phyloP scores from a whole-genome alignment of 2,329 filamentous ascomycete genomes.

The Xylaria sp. region DNA sequence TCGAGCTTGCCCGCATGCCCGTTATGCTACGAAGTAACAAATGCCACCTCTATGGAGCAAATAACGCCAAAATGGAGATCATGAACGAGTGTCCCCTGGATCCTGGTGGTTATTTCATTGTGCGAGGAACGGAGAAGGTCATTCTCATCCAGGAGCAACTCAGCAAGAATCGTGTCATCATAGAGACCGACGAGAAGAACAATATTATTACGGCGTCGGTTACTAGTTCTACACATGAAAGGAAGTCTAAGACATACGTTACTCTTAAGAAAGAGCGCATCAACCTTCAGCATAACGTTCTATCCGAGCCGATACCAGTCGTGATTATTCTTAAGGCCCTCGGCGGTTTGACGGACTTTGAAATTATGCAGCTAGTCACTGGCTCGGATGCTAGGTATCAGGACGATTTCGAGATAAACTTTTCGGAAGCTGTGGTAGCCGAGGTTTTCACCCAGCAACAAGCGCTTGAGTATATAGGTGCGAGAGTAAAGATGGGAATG shows the following conservation, averaged over 20 bases:
- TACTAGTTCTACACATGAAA: conserved; percentile 95
- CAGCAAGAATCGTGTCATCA: conserved; percentile 98
- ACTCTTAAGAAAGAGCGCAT: conserved; percentile 92
- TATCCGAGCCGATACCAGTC: conserved; percentile 93
- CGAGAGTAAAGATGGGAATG: conserved; percentile 85
- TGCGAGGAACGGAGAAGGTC: conserved; percentile 97
- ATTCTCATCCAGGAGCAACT: conserved; percentile 98
- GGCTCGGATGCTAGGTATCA: conserved; percentile 89
- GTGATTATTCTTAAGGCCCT: conserved; percentile 92
- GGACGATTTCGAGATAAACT: conserved; percentile 93
- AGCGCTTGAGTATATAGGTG: conserved; percentile 89
- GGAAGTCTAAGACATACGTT: conserved; percentile 98
- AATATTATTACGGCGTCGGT: conserved; percentile 94
- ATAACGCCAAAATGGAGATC: conserved; percentile 84
- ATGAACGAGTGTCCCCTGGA: conserved; percentile 97
- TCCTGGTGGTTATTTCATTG: conserved; percentile 96
- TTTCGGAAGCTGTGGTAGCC: conserved; percentile 85
- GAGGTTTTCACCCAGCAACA: conserved; percentile 93
- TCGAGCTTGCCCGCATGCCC: conserved; percentile 87
- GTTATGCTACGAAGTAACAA: conserved; percentile 97
- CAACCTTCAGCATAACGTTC: conserved; percentile 87
- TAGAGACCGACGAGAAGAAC: conserved; percentile 91
- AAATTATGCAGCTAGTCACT: conserved; percentile 89
- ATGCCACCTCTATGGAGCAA: conserved; percentile 83
- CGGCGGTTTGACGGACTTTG: conserved; percentile 91